Base-by-base conservation (phyloP, 306 rosid genomes). In the Dalbergia cultrata region DNA sequence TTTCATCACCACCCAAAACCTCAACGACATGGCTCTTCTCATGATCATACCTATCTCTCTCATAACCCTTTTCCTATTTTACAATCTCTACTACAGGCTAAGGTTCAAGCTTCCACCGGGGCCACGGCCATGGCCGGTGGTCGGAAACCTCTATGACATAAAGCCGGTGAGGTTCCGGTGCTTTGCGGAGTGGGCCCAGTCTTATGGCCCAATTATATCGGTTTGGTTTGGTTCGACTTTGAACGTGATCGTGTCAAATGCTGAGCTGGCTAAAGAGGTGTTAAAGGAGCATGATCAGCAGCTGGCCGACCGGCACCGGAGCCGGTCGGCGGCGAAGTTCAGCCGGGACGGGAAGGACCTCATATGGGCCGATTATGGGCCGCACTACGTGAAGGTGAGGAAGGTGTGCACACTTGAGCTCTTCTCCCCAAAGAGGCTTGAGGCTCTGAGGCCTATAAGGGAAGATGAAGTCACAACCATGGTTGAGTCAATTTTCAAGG, bases 281-380 rank as follows among this genome's bases (percentile, higher is more conserved):
- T 73, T 95, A 7, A 95, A 92, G 79, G 97, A 92, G 41, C 75
- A 91, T 0, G 98, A 95, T 35, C 95, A 92, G 84, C 89, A 86
- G 0, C 70, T 95, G 14, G 97, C 97, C 0, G 92, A 95, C 43
- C 74, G 98, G 6, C 92, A 88, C 16, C 70, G 97, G 61, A 95
- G 67, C 61, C 76, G 98, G 39, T 90, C 97, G 3, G 88, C 97
- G 0, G 97, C 95, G 3, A 90, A 80, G 79, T 86, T 92, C n/a
- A 92, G 97, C 81, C 70, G 89, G 34, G 94, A 92, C 64, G 98
- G 98, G 1, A 61, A 85, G 84, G 98, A 95, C 61, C 91, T 95
- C 0, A 91, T 92, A 5, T 95, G 97, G 98, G 98, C 98, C 0
- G 98, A 95, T 44, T 95, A 93, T 70, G 99, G 99, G 0, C 95